Base-by-base conservation (phyloP, 768 basidiomycete species). In the Hygrocybe coccinea region DNA sequence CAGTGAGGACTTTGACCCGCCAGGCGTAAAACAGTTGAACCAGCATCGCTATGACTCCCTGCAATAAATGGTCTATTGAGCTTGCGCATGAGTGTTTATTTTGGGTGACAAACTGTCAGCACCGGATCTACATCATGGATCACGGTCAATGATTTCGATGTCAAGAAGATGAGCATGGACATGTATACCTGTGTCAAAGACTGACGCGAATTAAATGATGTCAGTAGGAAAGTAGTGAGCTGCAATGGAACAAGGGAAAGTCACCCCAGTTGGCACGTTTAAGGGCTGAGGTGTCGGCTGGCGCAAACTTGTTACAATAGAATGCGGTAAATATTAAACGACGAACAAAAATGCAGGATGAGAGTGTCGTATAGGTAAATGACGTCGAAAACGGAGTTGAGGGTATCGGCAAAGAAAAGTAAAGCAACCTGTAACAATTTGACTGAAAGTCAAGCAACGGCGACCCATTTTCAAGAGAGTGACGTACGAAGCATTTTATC, bases 1-100 rank as follows among this genome's bases (percentile, higher is more conserved):
- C 59, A n/a, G 69, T 70, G 6, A 72, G 54, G 6, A 68, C 62
- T 21, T 60, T 56, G 34, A 72, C 58, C n/a, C 69, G 63, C 71
- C 70, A 72, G 1, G 76, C 75, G 45, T 78, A 79, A 60, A 81
- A 82, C 4, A 74, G 56, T 51, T 81, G 79, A 5, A 79, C 78
- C 11, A 73, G 59, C 5, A 69, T 57, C 1, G 74, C 76, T 33
- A 76, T 76, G 52, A 80, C 69, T 4, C 72, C 78, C 79, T 80
- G 43, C 29, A 14, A 8, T n/a, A 8, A 29, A 41, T 22, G 37
- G 33, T 38, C 11, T n/a, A 58, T 35, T 39, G 44, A 44, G 22
- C 34, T 25, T 54, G 17, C 29, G 25, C 1, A 39, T 37, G 12
- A 45, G 21, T 50, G 17, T 54, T 21, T 41, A 15, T 24, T 24